These are phyloP conservation scores for Cercospora berteroae DNA, from an alignment of 2,329 filamentous ascomycete genomes.

Conservation along the genomic window DNA sequence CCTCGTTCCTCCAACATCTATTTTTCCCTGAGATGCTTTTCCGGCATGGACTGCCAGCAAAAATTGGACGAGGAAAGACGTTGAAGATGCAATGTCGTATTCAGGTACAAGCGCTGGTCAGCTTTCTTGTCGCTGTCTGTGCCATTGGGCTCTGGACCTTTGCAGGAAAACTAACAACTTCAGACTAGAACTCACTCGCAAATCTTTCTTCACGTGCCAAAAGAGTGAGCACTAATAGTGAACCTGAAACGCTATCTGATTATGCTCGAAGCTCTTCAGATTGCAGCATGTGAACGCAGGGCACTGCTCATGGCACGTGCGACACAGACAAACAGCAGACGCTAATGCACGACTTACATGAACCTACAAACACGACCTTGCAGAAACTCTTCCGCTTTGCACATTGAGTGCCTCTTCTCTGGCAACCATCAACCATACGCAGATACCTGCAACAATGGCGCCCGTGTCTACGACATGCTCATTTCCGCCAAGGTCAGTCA, in stretches of 20 bases:
- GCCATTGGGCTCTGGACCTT: neutral
- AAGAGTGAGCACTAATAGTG: neutral
- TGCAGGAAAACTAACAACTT: neutral
- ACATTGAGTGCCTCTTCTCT: neutral
- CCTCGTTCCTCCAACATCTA: too few species aligned
- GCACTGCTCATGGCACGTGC: neutral
- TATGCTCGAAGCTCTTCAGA: neutral
- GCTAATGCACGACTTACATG: neutral
- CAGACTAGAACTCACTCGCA: neutral
- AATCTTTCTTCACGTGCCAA: neutral
- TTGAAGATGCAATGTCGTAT: too few species aligned
- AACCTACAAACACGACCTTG: neutral
- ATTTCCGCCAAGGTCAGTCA: neutral
- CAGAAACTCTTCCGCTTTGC: neutral
- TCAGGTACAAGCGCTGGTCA: too few species aligned
- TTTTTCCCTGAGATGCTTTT: too few species aligned
- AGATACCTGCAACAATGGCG: neutral
- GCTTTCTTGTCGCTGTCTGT: too few species aligned
- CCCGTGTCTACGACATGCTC: neutral
- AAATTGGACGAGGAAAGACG: too few species aligned
- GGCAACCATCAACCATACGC: neutral
- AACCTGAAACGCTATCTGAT: neutral
- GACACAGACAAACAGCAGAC: neutral
- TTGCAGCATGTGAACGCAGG: neutral
- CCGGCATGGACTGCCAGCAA: too few species aligned